Evolutionary conservation across 257 asterid species (phyloP), one percentile per base, ranked within the genome.

Genomic region (Fraxinus cuspidata): DNA sequence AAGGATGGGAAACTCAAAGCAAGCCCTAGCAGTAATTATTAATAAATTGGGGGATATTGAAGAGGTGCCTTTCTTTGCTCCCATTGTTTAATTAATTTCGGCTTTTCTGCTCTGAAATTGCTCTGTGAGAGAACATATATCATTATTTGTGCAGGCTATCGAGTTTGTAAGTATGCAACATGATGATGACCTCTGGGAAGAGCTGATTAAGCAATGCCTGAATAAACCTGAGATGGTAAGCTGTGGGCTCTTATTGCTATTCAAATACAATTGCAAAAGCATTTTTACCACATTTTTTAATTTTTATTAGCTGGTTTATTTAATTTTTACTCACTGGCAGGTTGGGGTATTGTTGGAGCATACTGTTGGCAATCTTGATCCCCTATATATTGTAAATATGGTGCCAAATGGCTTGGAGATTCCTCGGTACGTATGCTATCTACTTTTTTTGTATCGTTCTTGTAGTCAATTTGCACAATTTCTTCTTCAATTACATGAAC

Each of bases 111-210:
- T 78, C 67, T 80, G 79, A 63, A 80, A 76, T 65, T 72, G 31
- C 49, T 51, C 15, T 42, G 60, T 79, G 49, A 79, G 75, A 77
- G 15, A 82, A 77, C 29, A 21, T 56, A 78, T 77, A 77, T 77
- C n/a, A 47, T 87, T 83, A 82, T 53, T 63, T 73, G 47, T 81
- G 79, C 91, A 96, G 97, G 99, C 99, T 75, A 91, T 96, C 75
- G 99, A 96, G 87, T 96, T 94, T 84, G 99, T 92, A 44, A 91
- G 94, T 68, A 88, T 85, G 93, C 97, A 96, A 81, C 93, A 96
- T 58, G 99, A 96, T 81, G 99, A 96, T 84, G 99, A 94, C 72
- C 98, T 96, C 63, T 96, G 99, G 99, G 99, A 96, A 78, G 98
- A 96, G 85, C 86, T 96, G 60, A 94, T 96, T 70, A 90, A 86